Conservation (phyloP, 331 rosid species). For the Malus hybrid region DNA sequence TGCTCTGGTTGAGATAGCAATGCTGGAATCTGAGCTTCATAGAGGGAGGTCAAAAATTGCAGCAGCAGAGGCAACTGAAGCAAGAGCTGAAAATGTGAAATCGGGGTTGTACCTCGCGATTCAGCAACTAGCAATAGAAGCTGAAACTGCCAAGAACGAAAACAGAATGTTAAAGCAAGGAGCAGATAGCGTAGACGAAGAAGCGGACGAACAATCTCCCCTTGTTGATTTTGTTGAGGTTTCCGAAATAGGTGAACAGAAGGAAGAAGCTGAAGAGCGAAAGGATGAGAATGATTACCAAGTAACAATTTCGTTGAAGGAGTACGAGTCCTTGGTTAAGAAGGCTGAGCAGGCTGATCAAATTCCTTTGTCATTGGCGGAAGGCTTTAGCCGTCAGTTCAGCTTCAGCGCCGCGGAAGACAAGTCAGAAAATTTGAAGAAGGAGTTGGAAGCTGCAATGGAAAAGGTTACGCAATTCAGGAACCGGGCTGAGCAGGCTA, state of each 20-base stretch:
- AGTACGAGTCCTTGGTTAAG: slow-evolving; percentile 21
- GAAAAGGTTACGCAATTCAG: slow-evolving; percentile 48
- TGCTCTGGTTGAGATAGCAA: slow-evolving; percentile 45
- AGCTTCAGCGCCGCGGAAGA: not conserved
- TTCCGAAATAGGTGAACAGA: not conserved
- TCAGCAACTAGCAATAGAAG: slow-evolving; percentile 28
- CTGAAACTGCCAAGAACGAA: slow-evolving; percentile 24
- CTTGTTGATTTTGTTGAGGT: not conserved
- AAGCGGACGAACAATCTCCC: slow-evolving; percentile 7
- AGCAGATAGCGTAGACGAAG: slow-evolving; percentile 7
- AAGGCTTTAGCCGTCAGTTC: slow-evolving; percentile 11
- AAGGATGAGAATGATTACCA: slow-evolving; percentile 9
- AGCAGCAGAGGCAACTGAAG: slow-evolving; percentile 33
- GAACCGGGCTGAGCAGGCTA: slow-evolving; percentile 66
- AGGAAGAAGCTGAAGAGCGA: slow-evolving; percentile 19
- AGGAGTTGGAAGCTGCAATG: slow-evolving; percentile 47
- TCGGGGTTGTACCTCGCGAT: slow-evolving; percentile 26
- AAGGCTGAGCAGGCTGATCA: slow-evolving; percentile 16
- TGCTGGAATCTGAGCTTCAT: slow-evolving; percentile 51
- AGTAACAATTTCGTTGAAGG: slow-evolving; percentile 25
- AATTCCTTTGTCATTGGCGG: not conserved
- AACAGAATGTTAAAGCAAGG: slow-evolving; percentile 17
- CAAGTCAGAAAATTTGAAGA: slow-evolving; percentile 39
- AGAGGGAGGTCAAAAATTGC: slow-evolving; percentile 25
- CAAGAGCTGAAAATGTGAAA: slow-evolving; percentile 16